Evolutionary conservation across 2,329 filamentous ascomycete genomes (phyloP).

Genomic region (Pezicula neosporulosa): DNA sequence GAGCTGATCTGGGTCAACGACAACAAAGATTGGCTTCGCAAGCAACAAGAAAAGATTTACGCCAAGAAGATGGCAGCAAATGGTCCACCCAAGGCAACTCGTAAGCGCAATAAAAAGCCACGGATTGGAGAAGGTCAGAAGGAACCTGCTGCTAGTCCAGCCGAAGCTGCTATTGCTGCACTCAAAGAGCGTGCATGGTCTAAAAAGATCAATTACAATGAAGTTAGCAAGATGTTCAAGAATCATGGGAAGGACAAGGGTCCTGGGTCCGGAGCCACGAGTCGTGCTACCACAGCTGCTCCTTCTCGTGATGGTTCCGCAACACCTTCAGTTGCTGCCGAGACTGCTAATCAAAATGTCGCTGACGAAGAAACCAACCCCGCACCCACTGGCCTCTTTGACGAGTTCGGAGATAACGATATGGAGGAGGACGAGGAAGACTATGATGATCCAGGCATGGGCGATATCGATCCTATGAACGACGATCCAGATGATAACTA

Average conservation of each 20-base stretch:
- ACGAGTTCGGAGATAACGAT: neutral
- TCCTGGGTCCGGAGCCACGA: conserved; percentile 46
- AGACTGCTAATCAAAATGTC: neutral
- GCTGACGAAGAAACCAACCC: neutral
- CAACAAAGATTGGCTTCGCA: conserved; percentile 89
- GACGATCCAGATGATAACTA: neutral
- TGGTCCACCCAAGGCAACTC: conserved; percentile 52
- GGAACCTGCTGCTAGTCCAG: conserved; percentile 63
- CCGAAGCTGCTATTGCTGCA: conserved; percentile 65
- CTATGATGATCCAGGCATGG: neutral
- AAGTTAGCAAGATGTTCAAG: conserved; percentile 55
- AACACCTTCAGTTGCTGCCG: neutral
- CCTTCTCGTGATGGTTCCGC: neutral
- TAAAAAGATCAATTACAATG: conserved; percentile 73
- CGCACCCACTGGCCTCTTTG: neutral
- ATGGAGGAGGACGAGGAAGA: neutral
- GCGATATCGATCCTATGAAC: conserved; percentile 1
- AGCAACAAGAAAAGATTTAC: conserved; percentile 80
- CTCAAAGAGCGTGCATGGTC: conserved; percentile 67
- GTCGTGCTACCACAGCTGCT: conserved; percentile 36
- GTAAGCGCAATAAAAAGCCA: conserved; percentile 51
- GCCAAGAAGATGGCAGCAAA: conserved; percentile 62
- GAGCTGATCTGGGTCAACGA: conserved; percentile 92
- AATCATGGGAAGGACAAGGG: conserved; percentile 26
- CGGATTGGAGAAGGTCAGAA: conserved; percentile 63